Conservation (phyloP, 345 rosid genomes). For the Anacardium occidentale region DNA sequence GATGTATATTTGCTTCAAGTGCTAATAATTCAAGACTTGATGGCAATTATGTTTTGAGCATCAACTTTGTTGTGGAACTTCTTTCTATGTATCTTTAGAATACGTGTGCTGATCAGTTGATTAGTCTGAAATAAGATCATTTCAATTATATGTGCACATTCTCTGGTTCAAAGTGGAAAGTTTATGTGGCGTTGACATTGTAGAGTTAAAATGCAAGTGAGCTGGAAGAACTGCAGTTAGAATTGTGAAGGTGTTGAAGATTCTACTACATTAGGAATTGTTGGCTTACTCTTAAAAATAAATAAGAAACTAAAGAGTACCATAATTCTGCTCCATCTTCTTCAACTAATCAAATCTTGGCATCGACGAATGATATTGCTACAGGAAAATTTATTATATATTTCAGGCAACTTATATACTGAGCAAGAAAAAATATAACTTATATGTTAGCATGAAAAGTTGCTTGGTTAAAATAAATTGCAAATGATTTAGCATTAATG, state of each 20-base stretch:
- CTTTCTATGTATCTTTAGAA: not conserved
- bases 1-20: not conserved
- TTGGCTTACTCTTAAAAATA: not conserved
- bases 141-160: too few relatives aligned
- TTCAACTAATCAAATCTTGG: not conserved
- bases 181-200: not conserved
- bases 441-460: not conserved
- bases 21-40: not conserved
- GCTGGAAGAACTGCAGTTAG: not conserved
- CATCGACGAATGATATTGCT: too few relatives aligned
- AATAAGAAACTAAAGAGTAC: not conserved
- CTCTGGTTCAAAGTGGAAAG: too few relatives aligned
- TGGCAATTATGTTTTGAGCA: not conserved
- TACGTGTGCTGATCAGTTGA: not conserved
- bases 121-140: too few relatives aligned
- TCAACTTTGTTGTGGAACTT: not conserved
- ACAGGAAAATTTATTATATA: not conserved
- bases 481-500: not conserved
- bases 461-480: not conserved
- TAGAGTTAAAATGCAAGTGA: not conserved
- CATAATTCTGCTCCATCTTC: not conserved
- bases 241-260: constrained; percentile 3
- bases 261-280: not conserved
- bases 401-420: not conserved
- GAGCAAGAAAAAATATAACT: not conserved